Evolutionary conservation across 139 green algal species (phyloP), one percentile per base, ranked within the genome.

Genomic region (Chlamydomonas schloesseri): DNA sequence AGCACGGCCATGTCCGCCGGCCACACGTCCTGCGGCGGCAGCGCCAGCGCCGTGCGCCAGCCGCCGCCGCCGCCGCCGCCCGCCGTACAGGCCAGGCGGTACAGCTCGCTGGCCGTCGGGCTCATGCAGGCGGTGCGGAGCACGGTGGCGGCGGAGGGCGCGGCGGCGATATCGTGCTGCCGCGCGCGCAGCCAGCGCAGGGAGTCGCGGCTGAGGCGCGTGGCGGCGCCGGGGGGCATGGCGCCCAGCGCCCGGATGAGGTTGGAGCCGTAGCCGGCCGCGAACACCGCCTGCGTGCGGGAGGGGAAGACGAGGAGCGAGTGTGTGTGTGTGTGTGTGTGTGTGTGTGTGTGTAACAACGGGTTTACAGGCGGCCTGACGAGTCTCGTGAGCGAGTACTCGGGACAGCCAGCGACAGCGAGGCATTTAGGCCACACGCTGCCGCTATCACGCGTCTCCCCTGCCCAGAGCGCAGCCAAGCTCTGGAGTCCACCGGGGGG

Each of bases 181-280:
- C 73, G 71, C 9, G 78, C 37, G 13, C 28, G 78, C 64, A 84
- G 78, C 78, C 78, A 84, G 24, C 78, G 78, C 42, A 84, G 78
- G 28, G 46, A 42, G 60, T 84, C 78, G 46, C 42, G 75, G 36
- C 17, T n/a, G 13, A 82, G 37, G 20, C 75, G 75, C 26, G 57
- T 72, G 57, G 55, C 24, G 24, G 60, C 60, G 26, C 60, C 60
- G 24, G 23, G 60, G 18, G 47, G 18, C 58, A 71, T 60, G 57
- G 58, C 31, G 34, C 75, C 75, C 57, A 82, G 57, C 6, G 75
- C 75, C 58, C 75, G 75, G 57, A 82, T 82, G 4, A 82, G 17
- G 60, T 82, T 34, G 20, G 57, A 5, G 21, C 55, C 60, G 58
- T 58, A 82, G 34, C 75, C 75, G 36, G 29, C 28, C 14, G 57